Evolutionary conservation across 2,329 filamentous ascomycete species (phyloP), one percentile per base, ranked within the genome.

Genomic region (Iodosphaeria phyllophila): DNA sequence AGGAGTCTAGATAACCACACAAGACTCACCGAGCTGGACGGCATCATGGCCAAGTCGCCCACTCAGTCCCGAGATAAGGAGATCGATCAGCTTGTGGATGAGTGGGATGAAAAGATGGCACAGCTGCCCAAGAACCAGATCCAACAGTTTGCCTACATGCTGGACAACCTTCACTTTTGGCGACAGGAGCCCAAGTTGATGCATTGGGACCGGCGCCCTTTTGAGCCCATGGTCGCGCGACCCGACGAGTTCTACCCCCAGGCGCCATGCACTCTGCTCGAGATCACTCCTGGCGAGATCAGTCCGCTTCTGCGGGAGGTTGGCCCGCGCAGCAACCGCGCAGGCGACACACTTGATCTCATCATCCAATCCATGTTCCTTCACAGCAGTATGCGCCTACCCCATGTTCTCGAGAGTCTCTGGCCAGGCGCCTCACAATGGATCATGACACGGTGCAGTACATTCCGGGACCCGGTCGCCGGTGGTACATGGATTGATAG

Each of bases 171-270:
- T 22, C 60, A 64, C 33, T 34, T 61, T 10, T 54, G 60, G 37
- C 43, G 50, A 24, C 52, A 60, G 44, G 36, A 54, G 1, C 53
- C 58, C 2, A 62, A 68, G 0, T 37, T 59, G 1, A 45, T 86
- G 4, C 38, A 56, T 14, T 84, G 73, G 68, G 80, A 92, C 44
- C 58, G 63, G 2, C 69, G 83, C 10, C 50, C 55, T 2, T 70
- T 67, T 38, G 79, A 92, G 38, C 76, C 80, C 0, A 53, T 92
- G 10, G 46, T 53, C 13, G 60, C 66, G 3, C 31, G 53, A 4
- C 25, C 47, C 0, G 39, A 60, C 1, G 83, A 92, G 34, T 74
- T 80, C 38, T 79, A 60, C 43, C 80, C 79, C 2, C 53, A 60
- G 13, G 46, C 56, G 6, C 50, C 56, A 5, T 53, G 67, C 28